Evolutionary conservation across 345 rosid genomes (phyloP), one percentile per base, ranked within the genome.

Genomic region (Euphorbia tirucalli): DNA sequence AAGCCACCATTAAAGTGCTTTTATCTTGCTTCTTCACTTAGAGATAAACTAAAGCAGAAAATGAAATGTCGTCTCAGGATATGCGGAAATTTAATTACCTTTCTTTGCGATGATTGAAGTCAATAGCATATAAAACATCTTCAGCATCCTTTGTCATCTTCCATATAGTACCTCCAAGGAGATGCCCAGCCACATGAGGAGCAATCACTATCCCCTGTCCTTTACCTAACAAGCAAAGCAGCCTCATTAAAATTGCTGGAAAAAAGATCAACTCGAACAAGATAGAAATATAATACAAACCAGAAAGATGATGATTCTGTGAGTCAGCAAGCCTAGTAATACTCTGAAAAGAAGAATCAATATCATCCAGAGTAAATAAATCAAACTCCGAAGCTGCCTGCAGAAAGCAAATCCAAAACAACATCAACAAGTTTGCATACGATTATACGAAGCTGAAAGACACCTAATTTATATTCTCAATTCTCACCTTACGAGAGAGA

Each of bases 331-430:
- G 90, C 81, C 97, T 85, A 72, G 96, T 88, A 7, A 95, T 85
- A 59, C 79, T 90, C 74, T 89, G 93, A 81, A 95, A 95, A 80
- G 97, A 91, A 41, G 91, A 79, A 81, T 95, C 99, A 72, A 95
- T 87, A 79, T 95, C 94, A 77, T 92, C 99, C 78, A 92, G 55
- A 15, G 97, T 88, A 80, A 95, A 95, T 75, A 95, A 76, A 82
- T 95, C 96, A 65, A 95, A 95, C 44, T 95, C 99, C 0, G 97
- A 89, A 31, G 90, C 97, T 82, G 94, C 97, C 98, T 94, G 91
- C 83, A 78, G 3, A 13, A 46, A 13, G 1, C 19, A 64, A 66
- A 61, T 9, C 60, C 8, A 11, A 39, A 27, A 28, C 35, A 27
- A 63, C 31, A 52, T 65, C n/a, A 35, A 39, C 44, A 28, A 14